Evolutionary conservation across 768 basidiomycete genomes (phyloP).

Genomic region (Termitomyces sp.): DNA sequence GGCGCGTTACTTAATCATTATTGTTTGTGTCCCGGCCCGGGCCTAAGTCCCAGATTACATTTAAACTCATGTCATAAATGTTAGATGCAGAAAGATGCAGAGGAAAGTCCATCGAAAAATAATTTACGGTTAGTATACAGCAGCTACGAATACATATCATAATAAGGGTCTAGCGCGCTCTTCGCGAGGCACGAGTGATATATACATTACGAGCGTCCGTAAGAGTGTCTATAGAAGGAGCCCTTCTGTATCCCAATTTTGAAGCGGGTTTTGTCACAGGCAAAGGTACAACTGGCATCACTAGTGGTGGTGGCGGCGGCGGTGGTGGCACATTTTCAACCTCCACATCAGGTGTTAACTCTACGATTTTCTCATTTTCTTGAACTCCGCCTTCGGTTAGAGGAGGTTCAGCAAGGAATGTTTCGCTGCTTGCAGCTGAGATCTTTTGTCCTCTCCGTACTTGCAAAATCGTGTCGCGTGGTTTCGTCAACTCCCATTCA

Average conservation of each 20-base stretch:
- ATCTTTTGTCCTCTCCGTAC: slow-evolving; percentile 36
- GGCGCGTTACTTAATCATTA: slow-evolving; percentile 2
- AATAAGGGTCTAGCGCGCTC: slow-evolving; percentile 19
- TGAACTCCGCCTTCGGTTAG: slow-evolving; percentile 24
- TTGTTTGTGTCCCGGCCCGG: background rate
- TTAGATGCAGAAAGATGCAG: too few species aligned
- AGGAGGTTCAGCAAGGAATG: slow-evolving; percentile 32
- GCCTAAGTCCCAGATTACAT: too few species aligned
- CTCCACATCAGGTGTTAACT: slow-evolving; percentile 2
- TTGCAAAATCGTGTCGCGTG: slow-evolving; percentile 54
- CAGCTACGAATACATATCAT: background rate
- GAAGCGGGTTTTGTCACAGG: slow-evolving; percentile 19
- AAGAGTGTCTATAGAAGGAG: slow-evolving; percentile 27
- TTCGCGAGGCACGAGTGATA: slow-evolving; percentile 26
- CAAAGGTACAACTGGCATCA: background rate
- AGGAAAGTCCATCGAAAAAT: background rate
- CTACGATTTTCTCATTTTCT: slow-evolving; percentile 17
- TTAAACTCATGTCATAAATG: too few species aligned
- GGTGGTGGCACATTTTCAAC: slow-evolving; percentile 9
- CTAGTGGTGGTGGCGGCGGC: background rate
- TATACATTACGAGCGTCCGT: slow-evolving; percentile 39
- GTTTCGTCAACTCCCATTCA: slow-evolving; percentile 66
- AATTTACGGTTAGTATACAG: slow-evolving; percentile 2
- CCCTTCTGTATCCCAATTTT: slow-evolving; percentile 17
- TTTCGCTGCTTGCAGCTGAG: slow-evolving; percentile 24